Evolutionary conservation across 441 rosid species (phyloP).

Genomic region (Macaranga tanarius): DNA sequence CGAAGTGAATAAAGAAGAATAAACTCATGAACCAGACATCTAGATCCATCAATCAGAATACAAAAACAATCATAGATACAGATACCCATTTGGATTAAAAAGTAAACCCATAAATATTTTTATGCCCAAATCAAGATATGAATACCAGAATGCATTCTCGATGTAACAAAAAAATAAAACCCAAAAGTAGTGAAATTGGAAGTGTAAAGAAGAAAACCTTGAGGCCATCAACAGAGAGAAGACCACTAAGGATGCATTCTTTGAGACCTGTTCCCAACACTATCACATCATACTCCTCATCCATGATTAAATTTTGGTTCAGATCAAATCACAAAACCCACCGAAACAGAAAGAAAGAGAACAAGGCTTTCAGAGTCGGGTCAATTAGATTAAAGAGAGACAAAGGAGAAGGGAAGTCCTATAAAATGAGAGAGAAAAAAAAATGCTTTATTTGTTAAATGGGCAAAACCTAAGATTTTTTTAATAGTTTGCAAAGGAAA

Average conservation of each 20-base stretch:
- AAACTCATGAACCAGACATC: constrained; percentile 7
- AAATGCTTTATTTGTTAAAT: no score
- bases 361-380: no score
- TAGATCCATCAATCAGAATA: constrained; percentile 18
- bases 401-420: no score
- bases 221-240: constrained; percentile 49
- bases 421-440: no score
- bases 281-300: constrained; percentile 69
- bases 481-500: no score
- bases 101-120: neutral
- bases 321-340: no score
- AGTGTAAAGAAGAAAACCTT: constrained; percentile 39
- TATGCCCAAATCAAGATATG: neutral
- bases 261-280: constrained; percentile 76
- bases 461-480: no score
- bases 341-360: no score
- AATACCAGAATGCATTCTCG: neutral
- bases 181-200: constrained; percentile 1
- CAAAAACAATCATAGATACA: neutral
- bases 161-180: neutral
- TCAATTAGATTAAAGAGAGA: no score
- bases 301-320: constrained; percentile 32
- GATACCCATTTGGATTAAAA: constrained; percentile 10
- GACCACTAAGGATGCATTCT: constrained; percentile 59
- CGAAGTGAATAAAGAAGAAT: neutral